Evolutionary conservation across 768 basidiomycete species (phyloP).

Genomic region (Melanogaster broomeanus): DNA sequence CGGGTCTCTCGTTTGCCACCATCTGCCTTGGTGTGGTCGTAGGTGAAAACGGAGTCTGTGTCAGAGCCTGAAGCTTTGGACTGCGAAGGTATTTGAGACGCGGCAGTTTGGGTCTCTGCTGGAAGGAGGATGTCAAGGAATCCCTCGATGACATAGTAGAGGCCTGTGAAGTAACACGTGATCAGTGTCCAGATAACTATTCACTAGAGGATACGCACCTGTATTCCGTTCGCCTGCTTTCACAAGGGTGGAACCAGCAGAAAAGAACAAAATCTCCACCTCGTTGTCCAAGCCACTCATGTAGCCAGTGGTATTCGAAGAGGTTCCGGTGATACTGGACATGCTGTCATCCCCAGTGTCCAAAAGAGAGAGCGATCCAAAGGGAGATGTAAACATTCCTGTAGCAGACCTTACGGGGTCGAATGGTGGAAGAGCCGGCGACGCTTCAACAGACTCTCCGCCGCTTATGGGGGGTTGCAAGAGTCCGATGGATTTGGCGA

Average conservation of each 20-base stretch:
- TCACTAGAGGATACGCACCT: conserved; percentile 43
- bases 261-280: conserved; percentile 93
- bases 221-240: conserved; percentile 89
- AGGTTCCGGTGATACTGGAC: conserved; percentile 65
- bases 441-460: conserved; percentile 63
- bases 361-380: conserved; percentile 71
- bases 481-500: conserved; percentile 95
- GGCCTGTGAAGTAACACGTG: conserved; percentile 40
- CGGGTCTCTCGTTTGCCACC: conserved; percentile 37
- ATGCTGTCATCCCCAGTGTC: conserved; percentile 68
- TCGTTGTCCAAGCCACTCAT: conserved; percentile 92
- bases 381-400: conserved; percentile 60
- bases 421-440: conserved; percentile 58
- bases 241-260: conserved; percentile 82
- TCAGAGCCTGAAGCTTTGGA: conserved; percentile 25
- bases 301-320: conserved; percentile 51
- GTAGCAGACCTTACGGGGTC: conserved; percentile 37
- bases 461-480: conserved; percentile 82
- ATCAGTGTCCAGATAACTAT: neutral
- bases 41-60: conserved; percentile 39
- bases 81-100: conserved; percentile 12
- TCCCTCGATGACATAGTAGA: conserved; percentile 96
- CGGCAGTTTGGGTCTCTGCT: conserved; percentile 11
- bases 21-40: conserved; percentile 32
- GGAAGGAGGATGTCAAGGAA: conserved; percentile 91